Percentiles rank a stretch among this genome's conserved stretches.
Conservation (phyloP, 257 asterid genomes). For the Plantago elongata region DNA sequence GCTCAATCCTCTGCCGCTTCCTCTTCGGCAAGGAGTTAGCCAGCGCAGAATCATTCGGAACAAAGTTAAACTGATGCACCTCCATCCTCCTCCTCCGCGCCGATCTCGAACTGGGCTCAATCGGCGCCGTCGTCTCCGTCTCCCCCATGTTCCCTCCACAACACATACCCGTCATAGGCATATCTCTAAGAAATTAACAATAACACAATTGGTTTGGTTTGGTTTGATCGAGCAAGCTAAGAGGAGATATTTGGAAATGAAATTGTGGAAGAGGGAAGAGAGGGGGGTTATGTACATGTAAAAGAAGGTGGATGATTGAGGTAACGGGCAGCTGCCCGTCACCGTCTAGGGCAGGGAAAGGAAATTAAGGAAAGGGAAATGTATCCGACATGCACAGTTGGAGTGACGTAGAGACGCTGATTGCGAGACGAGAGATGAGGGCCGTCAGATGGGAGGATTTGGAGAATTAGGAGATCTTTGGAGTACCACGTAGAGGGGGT, state of each 20-base stretch:
- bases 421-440: constrained; percentile 24
- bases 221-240: too few relatives aligned
- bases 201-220: neutral
- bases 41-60: constrained; percentile 50
- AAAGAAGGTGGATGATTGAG: constrained; percentile 21
- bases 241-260: constrained; percentile 6
- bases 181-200: neutral
- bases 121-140: constrained; percentile 56
- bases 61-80: constrained; percentile 61
- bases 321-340: constrained; percentile 87
- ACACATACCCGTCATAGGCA: constrained; percentile 67
- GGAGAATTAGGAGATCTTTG: neutral
- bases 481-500: constrained; percentile 41
- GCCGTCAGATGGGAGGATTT: constrained; percentile 23
- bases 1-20: constrained; percentile 40
- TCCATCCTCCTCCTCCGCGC: constrained; percentile 70
- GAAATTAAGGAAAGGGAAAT: constrained; percentile 30
- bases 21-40: constrained; percentile 41
- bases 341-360: constrained; percentile 52
- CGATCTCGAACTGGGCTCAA: constrained; percentile 55
- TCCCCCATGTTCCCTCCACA: constrained; percentile 57
- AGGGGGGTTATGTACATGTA: constrained; percentile 18
- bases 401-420: constrained; percentile 51
- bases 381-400: constrained; percentile 56
- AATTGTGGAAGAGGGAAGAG: constrained; percentile 1